Percentiles rank a stretch among this genome's conserved stretches.
These are phyloP conservation scores for Cylindrotheca fusiformis DNA, from an alignment of 108 stramenopile species.

Conservation along the genomic window DNA sequence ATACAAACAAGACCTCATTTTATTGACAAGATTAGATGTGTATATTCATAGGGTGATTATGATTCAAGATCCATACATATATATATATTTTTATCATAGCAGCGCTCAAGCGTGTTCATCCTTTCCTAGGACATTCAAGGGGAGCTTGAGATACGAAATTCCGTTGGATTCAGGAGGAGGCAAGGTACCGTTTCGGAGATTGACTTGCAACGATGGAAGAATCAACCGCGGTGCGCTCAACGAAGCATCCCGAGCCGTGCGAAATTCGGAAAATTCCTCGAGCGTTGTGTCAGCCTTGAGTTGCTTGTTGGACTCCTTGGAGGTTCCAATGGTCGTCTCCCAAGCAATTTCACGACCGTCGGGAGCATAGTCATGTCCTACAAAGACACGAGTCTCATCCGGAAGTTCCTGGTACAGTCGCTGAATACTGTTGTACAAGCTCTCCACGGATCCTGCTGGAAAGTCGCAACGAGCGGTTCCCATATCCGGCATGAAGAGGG, in stretches of 20 bases:
- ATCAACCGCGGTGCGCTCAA: slow-evolving; percentile 13
- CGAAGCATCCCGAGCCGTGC: slow-evolving; percentile 14
- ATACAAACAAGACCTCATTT: too few relatives aligned
- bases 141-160: slow-evolving; percentile 12
- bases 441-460: slow-evolving; percentile 18
- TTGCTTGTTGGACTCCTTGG: slow-evolving; percentile 15
- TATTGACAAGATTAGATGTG: too few relatives aligned
- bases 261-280: slow-evolving; percentile 19
- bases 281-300: slow-evolving; percentile 9
- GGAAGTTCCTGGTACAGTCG: slow-evolving; percentile 13
- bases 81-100: not conserved
- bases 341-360: slow-evolving; percentile 22
- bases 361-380: slow-evolving; percentile 23
- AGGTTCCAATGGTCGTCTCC: slow-evolving; percentile 23
- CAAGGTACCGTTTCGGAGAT: slow-evolving; percentile 18
- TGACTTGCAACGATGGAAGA: slow-evolving; percentile 19
- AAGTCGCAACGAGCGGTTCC: slow-evolving; percentile 26
- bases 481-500: slow-evolving; percentile 25
- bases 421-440: slow-evolving; percentile 20
- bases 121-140: slow-evolving; percentile 18
- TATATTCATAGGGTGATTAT: not conserved
- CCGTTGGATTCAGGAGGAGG: slow-evolving; percentile 19
- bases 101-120: not conserved
- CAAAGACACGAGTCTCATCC: slow-evolving; percentile 20
- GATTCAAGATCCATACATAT: not conserved